Evolutionary conservation across 495 filamentous ascomycete species (phyloP).

Genomic region (Hyaloscypha finlandica): DNA sequence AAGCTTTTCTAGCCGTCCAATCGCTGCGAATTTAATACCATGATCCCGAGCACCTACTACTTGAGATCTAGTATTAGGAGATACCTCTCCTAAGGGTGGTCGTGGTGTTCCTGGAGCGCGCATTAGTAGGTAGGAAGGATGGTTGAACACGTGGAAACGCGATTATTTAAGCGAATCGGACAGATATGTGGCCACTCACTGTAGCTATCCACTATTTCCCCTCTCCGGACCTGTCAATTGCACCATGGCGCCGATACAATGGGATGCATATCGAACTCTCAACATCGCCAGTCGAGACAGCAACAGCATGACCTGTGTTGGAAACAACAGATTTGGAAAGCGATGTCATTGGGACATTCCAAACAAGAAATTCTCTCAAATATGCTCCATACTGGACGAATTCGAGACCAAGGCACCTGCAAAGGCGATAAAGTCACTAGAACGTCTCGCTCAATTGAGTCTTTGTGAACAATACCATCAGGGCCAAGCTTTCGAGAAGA

Average conservation of each 20-base stretch:
- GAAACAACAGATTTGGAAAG: slow-evolving; percentile 13
- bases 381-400: neutral
- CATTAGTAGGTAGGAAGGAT: too few relatives aligned
- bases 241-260: slow-evolving; percentile 40
- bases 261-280: slow-evolving; percentile 17
- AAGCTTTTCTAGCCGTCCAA: too few relatives aligned
- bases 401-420: slow-evolving; percentile 4
- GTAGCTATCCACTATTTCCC: neutral
- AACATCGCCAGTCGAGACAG: slow-evolving; percentile 12
- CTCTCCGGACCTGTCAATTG: neutral
- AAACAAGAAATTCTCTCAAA: neutral
- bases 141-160: too few relatives aligned
- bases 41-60: too few relatives aligned
- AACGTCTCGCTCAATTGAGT: slow-evolving; percentile 7
- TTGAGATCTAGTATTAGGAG: too few relatives aligned
- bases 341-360: slow-evolving; percentile 16
- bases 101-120: too few relatives aligned
- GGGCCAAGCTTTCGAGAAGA: neutral
- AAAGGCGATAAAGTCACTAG: neutral
- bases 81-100: too few relatives aligned
- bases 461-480: slow-evolving; percentile 11
- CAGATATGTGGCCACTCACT: too few relatives aligned
- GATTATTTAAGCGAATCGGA: too few relatives aligned
- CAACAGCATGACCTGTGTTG: slow-evolving; percentile 10
- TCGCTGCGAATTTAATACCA: too few relatives aligned